Evolutionary conservation across 2,329 filamentous ascomycete species (phyloP).

Genomic region (Stenocarpella maydis): DNA sequence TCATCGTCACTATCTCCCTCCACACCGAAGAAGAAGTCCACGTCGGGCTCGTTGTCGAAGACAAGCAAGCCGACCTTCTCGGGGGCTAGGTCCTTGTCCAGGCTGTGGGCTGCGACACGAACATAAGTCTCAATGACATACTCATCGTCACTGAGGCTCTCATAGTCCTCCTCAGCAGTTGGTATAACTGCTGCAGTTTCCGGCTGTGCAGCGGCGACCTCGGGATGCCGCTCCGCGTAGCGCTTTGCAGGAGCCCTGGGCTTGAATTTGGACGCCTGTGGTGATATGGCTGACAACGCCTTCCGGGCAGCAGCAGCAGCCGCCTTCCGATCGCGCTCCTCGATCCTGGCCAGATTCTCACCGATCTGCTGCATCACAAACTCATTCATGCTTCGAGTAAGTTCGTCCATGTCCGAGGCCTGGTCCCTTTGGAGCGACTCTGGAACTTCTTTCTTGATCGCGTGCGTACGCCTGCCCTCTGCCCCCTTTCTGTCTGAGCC

Average conservation of each 20-base stretch:
- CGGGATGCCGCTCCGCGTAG: slow-evolving; percentile 64
- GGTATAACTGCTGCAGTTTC: slow-evolving; percentile 31
- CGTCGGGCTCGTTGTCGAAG: slow-evolving; percentile 65
- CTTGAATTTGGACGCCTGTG: slow-evolving; percentile 54
- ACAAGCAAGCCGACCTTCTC: slow-evolving; percentile 65
- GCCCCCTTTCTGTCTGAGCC: slow-evolving; percentile 41
- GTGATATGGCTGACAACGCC: slow-evolving; percentile 37
- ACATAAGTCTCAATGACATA: slow-evolving; percentile 73
- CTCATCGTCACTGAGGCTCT: slow-evolving; percentile 57
- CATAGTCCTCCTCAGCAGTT: slow-evolving; percentile 37
- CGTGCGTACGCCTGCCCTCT: slow-evolving; percentile 36
- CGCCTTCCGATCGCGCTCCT: slow-evolving; percentile 44
- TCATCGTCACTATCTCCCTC: slow-evolving; percentile 71
- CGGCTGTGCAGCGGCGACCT: slow-evolving; percentile 40
- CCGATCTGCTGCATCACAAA: slow-evolving; percentile 68
- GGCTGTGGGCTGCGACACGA: slow-evolving; percentile 62
- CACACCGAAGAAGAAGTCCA: slow-evolving; percentile 66
- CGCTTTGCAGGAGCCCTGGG: slow-evolving; percentile 64
- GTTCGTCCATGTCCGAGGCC: slow-evolving; percentile 56
- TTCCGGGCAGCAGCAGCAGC: slow-evolving; percentile 29
- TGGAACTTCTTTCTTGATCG: slow-evolving; percentile 41
- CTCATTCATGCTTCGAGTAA: slow-evolving; percentile 63
- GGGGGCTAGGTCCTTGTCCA: slow-evolving; percentile 56
- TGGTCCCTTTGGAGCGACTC: slow-evolving; percentile 46
- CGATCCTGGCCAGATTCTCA: slow-evolving; percentile 57